phyloP scores from a whole-genome alignment of 768 basidiomycete species.

The Auricularia heimuer region DNA sequence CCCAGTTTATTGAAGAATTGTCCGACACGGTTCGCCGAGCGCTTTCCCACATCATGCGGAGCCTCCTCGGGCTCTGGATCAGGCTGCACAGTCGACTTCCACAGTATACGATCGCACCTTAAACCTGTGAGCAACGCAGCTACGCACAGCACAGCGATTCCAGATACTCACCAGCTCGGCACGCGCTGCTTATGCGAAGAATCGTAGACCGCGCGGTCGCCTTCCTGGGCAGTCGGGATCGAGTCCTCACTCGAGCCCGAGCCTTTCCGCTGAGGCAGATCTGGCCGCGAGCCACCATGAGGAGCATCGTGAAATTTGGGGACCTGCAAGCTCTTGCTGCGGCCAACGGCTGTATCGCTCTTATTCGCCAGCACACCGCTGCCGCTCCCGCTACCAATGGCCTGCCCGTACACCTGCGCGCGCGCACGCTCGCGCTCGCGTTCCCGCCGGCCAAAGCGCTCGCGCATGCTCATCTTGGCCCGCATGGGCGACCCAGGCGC shows the following conservation, averaged over 20 bases:
- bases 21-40: constrained; percentile 35
- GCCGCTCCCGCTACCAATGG: not conserved
- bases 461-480: not conserved
- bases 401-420: not conserved
- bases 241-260: not conserved
- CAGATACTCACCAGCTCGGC: constrained; percentile 59
- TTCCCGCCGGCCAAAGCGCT: not conserved
- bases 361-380: not conserved
- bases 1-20: constrained; percentile 33
- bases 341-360: not conserved
- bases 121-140: constrained; percentile 1
- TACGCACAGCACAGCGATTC: not conserved
- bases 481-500: not conserved
- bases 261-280: not conserved
- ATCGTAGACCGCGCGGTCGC: constrained; percentile 64
- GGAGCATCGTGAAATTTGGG: not conserved
- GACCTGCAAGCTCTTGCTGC: not conserved
- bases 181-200: constrained; percentile 74
- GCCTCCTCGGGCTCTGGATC: constrained; percentile 32
- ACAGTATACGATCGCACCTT: constrained; percentile 80
- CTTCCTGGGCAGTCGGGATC: constrained; percentile 24
- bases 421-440: not conserved
- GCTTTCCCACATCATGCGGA: constrained; percentile 20
- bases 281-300: not conserved
- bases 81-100: constrained; percentile 59